Evolutionary conservation across 257 asterid genomes (phyloP), one percentile per base, ranked within the genome.

Genomic region (Parsonsia alboflavescens): DNA sequence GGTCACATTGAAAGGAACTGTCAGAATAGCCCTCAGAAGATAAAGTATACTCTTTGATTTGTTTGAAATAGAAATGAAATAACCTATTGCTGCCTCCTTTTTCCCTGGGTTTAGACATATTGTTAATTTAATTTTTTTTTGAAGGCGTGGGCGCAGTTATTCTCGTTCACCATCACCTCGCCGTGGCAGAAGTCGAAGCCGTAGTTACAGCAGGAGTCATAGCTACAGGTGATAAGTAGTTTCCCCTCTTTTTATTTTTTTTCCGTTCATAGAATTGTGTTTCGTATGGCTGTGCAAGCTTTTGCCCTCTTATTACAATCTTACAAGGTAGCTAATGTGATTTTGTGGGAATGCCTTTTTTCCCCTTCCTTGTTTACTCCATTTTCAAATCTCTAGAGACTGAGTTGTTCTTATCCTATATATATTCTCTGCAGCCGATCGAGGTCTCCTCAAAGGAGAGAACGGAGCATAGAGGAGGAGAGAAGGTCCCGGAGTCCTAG

Each of bases 1-100:
- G 91, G 91, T 46, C 91, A 87, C 78, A 82, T 83, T 63, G 91
- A 87, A 77, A 83, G 82, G 75, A 85, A 87, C 75, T 87, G 91
- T 68, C 85, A 77, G 64, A 84, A 82, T 61, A 85, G 88, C 76
- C 89, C 91, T 61, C 80, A 81, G 65, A 87, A 87, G 74, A 68
- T 58, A 7, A 80, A 81, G 91, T 87, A 72, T n/a, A 64, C 24
- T 63, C 59, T 64, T 73, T 19, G 46, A 50, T 65, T 22, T 21
- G 75, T 68, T 45, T 65, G 16, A 41, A 39, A 0, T 10, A 0
- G 48, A 65, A 39, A 21, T 36, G 39, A 33, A 65, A 52, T 52
- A 52, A 0, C 9, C 28, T 24, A 0, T 5, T 39, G 63, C 46
- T 16, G 45, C 7, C 17, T 19, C 4, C 7, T 22, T n/a, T 4